phyloP scores from a whole-genome alignment of 106 monocot genomes.

The Narthecium ossifragum region DNA sequence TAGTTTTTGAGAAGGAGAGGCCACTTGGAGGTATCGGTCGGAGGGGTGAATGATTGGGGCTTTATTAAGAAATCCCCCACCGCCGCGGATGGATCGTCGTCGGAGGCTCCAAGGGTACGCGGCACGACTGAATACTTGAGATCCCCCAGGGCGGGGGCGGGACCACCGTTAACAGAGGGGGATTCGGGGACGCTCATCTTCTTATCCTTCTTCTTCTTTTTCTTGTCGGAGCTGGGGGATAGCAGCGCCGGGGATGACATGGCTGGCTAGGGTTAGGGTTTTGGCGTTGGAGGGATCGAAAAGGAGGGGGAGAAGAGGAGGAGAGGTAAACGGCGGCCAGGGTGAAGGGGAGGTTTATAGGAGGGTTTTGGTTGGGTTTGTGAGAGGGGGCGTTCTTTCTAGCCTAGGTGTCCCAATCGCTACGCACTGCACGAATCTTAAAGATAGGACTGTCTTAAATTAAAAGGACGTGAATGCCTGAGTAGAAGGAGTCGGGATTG shows the following conservation, averaged over 20 bases:
- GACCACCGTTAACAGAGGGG: not conserved
- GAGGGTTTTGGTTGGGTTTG: not conserved
- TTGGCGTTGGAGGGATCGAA: too few species aligned
- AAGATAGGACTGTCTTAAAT: too few species aligned
- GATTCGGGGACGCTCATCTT: not conserved
- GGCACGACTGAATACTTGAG: too few species aligned
- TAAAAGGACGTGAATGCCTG: not conserved
- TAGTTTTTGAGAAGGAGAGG: slow-evolving; percentile 93
- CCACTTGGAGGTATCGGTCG: slow-evolving; percentile 75
- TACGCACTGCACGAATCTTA: too few species aligned
- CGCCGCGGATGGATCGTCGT: not conserved
- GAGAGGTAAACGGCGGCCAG: not conserved
- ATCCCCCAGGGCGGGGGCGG: not conserved
- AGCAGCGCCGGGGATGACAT: not conserved
- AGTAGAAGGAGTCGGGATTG: too few species aligned
- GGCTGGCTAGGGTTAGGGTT: slow-evolving; percentile 2
- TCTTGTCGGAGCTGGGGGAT: not conserved
- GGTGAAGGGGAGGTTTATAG: not conserved
- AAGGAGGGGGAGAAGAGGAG: not conserved
- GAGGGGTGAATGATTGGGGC: slow-evolving; percentile 54
- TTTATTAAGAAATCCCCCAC: slow-evolving; percentile 56
- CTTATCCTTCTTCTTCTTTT: slow-evolving; percentile 2
- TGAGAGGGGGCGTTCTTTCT: not conserved
- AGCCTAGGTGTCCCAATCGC: too few species aligned
- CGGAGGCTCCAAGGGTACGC: not conserved